Conservation (phyloP, 768 basidiomycete genomes). For the Sarcodon sp. region DNA sequence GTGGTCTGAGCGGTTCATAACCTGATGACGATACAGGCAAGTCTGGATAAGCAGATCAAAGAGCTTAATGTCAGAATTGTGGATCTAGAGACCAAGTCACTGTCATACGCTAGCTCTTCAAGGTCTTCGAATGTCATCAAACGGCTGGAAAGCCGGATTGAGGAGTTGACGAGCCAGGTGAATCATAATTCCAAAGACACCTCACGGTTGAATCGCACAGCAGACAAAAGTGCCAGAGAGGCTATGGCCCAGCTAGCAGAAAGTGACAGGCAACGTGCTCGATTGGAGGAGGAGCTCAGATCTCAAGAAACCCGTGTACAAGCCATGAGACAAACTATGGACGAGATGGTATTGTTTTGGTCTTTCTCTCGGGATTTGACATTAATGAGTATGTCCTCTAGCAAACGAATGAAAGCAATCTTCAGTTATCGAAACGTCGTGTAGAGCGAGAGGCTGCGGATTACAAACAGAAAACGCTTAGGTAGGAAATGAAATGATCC, state of each 20-base stretch:
- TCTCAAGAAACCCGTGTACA: slow-evolving; percentile 45
- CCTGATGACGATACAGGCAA: slow-evolving; percentile 35
- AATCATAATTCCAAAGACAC: slow-evolving; percentile 36
- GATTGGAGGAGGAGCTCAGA: slow-evolving; percentile 55
- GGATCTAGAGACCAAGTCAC: slow-evolving; percentile 71
- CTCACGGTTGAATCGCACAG: slow-evolving; percentile 21
- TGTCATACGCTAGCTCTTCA: slow-evolving; percentile 37
- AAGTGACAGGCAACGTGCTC: slow-evolving; percentile 43
- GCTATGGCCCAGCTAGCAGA: slow-evolving; percentile 42
- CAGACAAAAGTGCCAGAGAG: slow-evolving; percentile 38
- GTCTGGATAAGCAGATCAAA: slow-evolving; percentile 75
- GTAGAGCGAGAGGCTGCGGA: slow-evolving; percentile 70
- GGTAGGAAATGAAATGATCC: slow-evolving; percentile 25
- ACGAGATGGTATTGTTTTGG: slow-evolving; percentile 39
- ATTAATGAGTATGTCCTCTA: slow-evolving; percentile 14
- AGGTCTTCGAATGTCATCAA: slow-evolving; percentile 41
- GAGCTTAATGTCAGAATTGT: slow-evolving; percentile 75
- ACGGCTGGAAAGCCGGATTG: slow-evolving; percentile 56
- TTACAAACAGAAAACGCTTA: slow-evolving; percentile 55
- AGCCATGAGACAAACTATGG: slow-evolving; percentile 44
- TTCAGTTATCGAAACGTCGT: slow-evolving; percentile 60
- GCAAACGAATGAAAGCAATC: slow-evolving; percentile 60
- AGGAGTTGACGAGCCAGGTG: slow-evolving; percentile 56
- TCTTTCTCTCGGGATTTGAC: not conserved
- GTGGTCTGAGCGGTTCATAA: not conserved